phyloP scores from a whole-genome alignment of 805 yeast genomes.

The Yarrowia bubula region DNA sequence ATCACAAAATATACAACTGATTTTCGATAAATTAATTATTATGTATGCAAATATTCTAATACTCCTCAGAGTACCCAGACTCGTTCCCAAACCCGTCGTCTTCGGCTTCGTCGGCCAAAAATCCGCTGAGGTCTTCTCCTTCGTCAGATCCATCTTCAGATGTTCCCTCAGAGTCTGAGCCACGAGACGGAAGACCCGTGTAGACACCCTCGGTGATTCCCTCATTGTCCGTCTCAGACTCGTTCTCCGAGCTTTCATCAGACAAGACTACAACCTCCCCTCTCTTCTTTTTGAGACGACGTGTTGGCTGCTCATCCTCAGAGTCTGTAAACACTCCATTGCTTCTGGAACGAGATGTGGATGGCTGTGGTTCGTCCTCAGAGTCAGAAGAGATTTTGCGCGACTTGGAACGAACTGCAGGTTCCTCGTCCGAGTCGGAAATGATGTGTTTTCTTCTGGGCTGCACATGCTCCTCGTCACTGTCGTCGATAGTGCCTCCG shows the following conservation, averaged over 20 bases:
- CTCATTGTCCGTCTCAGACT: not conserved
- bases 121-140: not conserved
- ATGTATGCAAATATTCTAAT: not conserved
- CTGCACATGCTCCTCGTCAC: not conserved
- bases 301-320: not conserved
- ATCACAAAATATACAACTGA: no score
- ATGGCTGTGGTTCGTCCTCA: not conserved
- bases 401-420: not conserved
- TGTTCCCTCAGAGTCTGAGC: not conserved
- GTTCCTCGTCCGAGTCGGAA: not conserved
- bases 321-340: not conserved
- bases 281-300: not conserved
- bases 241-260: not conserved
- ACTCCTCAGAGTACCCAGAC: conserved; percentile 1
- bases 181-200: not conserved
- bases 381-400: not conserved
- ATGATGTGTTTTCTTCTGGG: not conserved
- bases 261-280: not conserved
- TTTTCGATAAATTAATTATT: no score
- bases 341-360: not conserved
- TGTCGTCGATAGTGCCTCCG: not conserved
- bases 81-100: not conserved
- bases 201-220: not conserved
- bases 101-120: not conserved
- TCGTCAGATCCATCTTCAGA: not conserved